Evolutionary conservation across 352 stramenopile genomes (phyloP).

Genomic region (Phytophthora colocasiae): DNA sequence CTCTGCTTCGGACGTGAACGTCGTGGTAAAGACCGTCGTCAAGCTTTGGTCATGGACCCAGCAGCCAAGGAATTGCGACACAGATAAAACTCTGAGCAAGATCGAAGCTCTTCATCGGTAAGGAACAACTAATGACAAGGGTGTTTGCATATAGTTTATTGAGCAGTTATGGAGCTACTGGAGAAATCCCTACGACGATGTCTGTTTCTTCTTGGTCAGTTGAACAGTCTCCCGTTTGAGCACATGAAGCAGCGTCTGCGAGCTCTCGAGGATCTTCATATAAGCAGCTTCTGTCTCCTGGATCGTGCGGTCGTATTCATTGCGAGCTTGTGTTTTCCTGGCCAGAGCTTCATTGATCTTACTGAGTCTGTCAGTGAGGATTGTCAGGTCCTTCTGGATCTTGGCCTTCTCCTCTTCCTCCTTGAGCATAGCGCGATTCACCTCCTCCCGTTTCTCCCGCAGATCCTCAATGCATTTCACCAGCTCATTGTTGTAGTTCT

Average conservation of each 20-base stretch:
- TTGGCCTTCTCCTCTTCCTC: conserved; percentile 96
- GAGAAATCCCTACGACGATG: conserved; percentile 59
- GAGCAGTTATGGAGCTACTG: conserved; percentile 7
- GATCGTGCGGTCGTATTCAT: conserved; percentile 95
- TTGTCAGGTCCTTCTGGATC: conserved; percentile 94
- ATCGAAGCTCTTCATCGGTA: neutral
- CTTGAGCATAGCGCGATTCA: conserved; percentile 93
- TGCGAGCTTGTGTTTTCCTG: conserved; percentile 89
- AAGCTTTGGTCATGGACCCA: conserved; percentile 73
- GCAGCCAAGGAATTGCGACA: conserved; percentile 66
- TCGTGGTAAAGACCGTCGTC: conserved; percentile 75
- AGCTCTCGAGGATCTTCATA: conserved; percentile 97
- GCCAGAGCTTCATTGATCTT: conserved; percentile 94
- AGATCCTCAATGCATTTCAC: conserved; percentile 96
- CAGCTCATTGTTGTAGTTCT: conserved; percentile 97
- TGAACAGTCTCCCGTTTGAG: conserved; percentile 95
- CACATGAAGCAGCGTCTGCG: conserved; percentile 94
- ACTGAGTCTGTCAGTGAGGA: conserved; percentile 91
- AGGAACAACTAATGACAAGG: conserved; percentile 2
- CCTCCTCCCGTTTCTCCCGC: conserved; percentile 92
- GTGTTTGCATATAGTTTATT: conserved; percentile 27
- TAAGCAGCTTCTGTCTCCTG: conserved; percentile 95
- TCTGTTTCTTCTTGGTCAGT: conserved; percentile 96
- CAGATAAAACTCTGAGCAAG: conserved; percentile 41
- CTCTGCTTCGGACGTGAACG: conserved; percentile 68